Conservation (phyloP, 345 rosid species). For the Hevea brasiliensis region DNA sequence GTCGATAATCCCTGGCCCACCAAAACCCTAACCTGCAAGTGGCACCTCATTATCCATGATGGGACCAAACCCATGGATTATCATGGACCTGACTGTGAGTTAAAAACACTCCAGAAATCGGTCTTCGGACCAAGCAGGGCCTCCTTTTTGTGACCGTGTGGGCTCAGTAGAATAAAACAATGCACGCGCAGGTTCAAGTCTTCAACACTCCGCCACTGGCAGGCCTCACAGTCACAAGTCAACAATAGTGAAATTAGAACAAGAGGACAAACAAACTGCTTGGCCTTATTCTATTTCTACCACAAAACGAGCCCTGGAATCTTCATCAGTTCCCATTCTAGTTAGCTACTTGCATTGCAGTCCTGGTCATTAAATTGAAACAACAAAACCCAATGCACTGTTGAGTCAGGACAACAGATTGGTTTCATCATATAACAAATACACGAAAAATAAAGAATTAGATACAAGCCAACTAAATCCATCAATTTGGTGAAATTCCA, state of each 20-base stretch:
- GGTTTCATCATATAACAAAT: no score
- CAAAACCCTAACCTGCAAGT: conserved; percentile 9
- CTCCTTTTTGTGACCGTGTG: neutral
- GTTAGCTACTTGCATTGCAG: neutral
- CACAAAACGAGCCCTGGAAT: conserved; percentile 1
- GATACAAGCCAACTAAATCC: conserved; percentile 29
- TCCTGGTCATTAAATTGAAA: no score
- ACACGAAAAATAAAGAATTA: conserved; percentile 32
- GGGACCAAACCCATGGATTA: neutral
- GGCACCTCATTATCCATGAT: neutral
- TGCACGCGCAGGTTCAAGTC: neutral
- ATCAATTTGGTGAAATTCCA: conserved; percentile 37
- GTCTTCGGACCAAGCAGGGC: no score
- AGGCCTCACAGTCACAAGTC: no score
- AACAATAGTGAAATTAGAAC: no score
- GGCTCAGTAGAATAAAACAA: neutral
- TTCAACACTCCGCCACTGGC: neutral
- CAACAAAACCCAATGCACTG: no score
- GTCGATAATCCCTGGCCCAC: neutral
- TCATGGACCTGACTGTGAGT: neutral
- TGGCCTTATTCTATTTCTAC: neutral
- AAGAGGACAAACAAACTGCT: neutral
- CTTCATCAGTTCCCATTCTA: neutral
- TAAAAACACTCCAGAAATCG: neutral
- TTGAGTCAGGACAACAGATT: no score